Percentiles rank a stretch among this genome's conserved stretches.
Conservation (phyloP, 2,329 filamentous ascomycete species). For the Phyllosticta paracitricarpa region DNA sequence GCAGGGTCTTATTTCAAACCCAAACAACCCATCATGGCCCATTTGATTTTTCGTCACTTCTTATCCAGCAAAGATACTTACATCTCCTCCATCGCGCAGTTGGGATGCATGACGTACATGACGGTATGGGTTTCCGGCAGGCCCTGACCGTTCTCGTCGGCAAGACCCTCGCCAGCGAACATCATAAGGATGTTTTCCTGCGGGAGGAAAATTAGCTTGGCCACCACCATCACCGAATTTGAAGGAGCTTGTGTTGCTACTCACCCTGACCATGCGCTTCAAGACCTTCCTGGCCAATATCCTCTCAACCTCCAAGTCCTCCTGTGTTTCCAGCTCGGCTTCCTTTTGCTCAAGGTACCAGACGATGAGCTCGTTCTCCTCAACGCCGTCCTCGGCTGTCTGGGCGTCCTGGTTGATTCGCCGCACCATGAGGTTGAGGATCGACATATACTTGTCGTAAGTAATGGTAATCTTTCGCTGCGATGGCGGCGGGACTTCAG, state of each 20-base stretch:
- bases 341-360: conserved; percentile 95
- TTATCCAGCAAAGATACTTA: not conserved
- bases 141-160: conserved; percentile 60
- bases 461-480: conserved; percentile 73
- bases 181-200: conserved; percentile 52
- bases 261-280: conserved; percentile 91
- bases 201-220: conserved; percentile 14
- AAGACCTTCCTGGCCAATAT: conserved; percentile 72
- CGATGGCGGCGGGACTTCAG: conserved; percentile 10
- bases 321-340: conserved; percentile 66
- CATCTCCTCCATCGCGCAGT: conserved; percentile 68
- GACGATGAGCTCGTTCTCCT: conserved; percentile 67
- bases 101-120: conserved; percentile 87
- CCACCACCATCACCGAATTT: not conserved
- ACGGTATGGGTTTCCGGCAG: conserved; percentile 42
- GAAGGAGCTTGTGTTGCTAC: conserved; percentile 21
- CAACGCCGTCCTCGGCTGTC: conserved; percentile 67
- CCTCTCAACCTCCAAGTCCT: conserved; percentile 69
- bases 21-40: not conserved
- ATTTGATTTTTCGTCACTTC: not conserved
- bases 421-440: conserved; percentile 76
- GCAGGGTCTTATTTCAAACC: not conserved
- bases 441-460: conserved; percentile 87
- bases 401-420: conserved; percentile 76
- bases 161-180: conserved; percentile 74